Evolutionary conservation across 306 rosid species (phyloP).

Genomic region (Lathyrus sativus): DNA sequence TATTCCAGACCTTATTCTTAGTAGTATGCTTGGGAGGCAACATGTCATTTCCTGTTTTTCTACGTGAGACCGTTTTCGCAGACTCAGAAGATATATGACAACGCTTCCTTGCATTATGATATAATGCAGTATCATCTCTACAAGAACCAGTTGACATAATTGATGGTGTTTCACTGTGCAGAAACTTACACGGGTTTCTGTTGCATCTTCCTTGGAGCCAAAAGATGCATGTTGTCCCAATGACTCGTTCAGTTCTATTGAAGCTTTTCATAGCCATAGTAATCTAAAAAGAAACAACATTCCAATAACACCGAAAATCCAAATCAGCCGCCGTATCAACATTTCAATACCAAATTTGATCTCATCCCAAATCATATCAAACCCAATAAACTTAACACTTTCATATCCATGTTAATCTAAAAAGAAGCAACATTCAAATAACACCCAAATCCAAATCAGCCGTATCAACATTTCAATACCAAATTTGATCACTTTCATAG

Average conservation of each 20-base stretch:
- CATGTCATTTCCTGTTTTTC: no score
- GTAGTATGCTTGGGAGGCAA: not conserved
- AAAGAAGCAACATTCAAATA: no score
- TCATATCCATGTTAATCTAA: no score
- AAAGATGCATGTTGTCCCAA: constrained; percentile 21
- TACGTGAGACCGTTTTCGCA: not conserved
- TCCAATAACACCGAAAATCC: constrained; percentile 4
- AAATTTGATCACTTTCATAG: no score
- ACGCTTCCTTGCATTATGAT: not conserved
- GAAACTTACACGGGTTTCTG: constrained; percentile 38
- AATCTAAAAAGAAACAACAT: not conserved
- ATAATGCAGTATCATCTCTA: not conserved
- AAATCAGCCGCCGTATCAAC: not conserved
- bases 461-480: no score
- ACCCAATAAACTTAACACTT: no score
- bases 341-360: no score
- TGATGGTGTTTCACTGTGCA: constrained; percentile 8
- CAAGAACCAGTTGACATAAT: not conserved
- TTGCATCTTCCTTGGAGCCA: constrained; percentile 40
- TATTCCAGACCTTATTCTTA: no score
- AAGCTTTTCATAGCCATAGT: constrained; percentile 8
- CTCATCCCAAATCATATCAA: no score
- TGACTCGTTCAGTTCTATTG: not conserved
- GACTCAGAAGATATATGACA: not conserved
- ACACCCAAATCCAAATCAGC: no score